Conservation (phyloP, 73 alveolate genomes). For the Stentor coeruleus region DNA sequence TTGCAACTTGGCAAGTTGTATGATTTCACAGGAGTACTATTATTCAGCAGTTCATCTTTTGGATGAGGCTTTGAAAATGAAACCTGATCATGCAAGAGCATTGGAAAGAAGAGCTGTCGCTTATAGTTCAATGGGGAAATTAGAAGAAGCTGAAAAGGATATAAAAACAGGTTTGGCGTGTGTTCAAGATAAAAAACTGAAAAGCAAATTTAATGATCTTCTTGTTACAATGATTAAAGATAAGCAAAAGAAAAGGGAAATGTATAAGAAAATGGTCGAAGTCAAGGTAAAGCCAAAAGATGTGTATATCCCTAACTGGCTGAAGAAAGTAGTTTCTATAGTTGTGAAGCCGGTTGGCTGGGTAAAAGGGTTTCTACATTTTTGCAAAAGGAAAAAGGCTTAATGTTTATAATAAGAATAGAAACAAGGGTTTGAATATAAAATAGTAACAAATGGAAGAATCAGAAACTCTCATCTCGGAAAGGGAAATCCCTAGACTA, state of each 20-base stretch:
- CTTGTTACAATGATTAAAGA: background rate
- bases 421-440: too few relatives aligned
- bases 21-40: background rate
- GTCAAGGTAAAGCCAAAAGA: background rate
- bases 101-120: background rate
- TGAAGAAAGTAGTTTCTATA: too few relatives aligned
- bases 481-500: conserved; percentile 22
- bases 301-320: too few relatives aligned
- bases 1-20: background rate
- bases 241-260: background rate
- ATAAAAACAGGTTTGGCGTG: background rate
- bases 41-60: background rate
- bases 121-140: background rate
- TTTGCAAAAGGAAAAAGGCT: too few relatives aligned
- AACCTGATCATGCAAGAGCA: background rate
- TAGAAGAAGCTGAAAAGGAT: background rate
- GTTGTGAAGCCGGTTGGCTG: too few relatives aligned
- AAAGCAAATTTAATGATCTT: background rate
- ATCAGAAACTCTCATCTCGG: conserved; percentile 15
- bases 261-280: background rate
- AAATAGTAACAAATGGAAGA: conserved; percentile 9
- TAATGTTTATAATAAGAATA: too few relatives aligned
- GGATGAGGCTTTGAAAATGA: background rate
- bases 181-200: background rate
- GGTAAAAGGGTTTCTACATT: too few relatives aligned